Base-by-base conservation (phyloP, 371 early-diverging fungal genomes). In the Apophysomyces variabilis region DNA sequence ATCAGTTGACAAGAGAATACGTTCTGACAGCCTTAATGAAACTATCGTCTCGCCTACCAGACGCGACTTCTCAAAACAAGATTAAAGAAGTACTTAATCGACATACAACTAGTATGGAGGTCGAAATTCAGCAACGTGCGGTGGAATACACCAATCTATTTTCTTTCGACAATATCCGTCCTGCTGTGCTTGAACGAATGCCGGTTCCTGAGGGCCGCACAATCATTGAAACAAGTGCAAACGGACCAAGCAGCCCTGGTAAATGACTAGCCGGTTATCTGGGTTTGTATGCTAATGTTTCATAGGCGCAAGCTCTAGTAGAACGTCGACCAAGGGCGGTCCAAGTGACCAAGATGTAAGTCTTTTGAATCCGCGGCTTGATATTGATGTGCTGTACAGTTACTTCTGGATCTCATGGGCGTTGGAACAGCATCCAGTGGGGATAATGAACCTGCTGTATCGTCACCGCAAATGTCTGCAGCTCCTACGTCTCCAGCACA, bases 111-210 rank as follows among this genome's bases (percentile, higher is more conserved):
- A 89, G 92, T 62, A 86, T 90, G 69, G 94, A 95, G 67, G 88
- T 93, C 0, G 99, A 98, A 78, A 89, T 96, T 56, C 98, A 99
- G 74, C 92, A 95, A 72, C 92, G 99, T 61, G 93, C 95, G 1
- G 91, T 93, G 8, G 98, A 99, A 78, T 97, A 89, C 73, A 85
- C 85, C 41, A 87, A 90, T 50, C 81, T 98, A 9, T 90, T 95
- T 61, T 89, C 90, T 26, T 86, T 89, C 50, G 90, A 90, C 35
- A 72, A 73, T 13, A 90, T 93, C 60, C 89, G 96, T 26, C 83
- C 90, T 14, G 96, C 94, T 38, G 86, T 98, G 4, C 75, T 97
- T 58, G 99, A 98, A 66, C 89, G 92, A 56, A 95, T 98, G 94
- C 98, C 99, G 9, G 90, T 93, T 16, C 92, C 96, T 43, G 95